A percentile compares a stretch with the other conserved stretches of the same genome.
phyloP scores from a whole-genome alignment of 2,329 filamentous ascomycete species.

The Phialophora macrospora region DNA sequence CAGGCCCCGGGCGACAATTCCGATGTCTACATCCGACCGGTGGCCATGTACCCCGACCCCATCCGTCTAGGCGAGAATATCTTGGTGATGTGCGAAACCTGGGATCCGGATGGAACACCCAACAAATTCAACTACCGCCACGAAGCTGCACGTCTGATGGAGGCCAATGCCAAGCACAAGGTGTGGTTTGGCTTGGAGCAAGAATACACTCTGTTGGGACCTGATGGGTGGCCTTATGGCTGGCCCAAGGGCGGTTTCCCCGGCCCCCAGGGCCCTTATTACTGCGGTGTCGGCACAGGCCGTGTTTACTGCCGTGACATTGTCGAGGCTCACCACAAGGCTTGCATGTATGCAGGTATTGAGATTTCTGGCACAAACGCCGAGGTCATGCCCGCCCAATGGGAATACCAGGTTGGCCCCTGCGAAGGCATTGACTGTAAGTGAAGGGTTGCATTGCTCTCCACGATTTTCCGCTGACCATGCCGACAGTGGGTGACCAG shows the following conservation, averaged over 20 bases:
- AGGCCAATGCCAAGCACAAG: conserved; percentile 77
- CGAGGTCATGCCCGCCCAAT: conserved; percentile 97
- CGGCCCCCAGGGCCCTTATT: conserved; percentile 91
- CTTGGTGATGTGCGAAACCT: conserved; percentile 92
- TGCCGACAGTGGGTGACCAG: conserved; percentile 82
- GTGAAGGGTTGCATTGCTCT: conserved; percentile 39
- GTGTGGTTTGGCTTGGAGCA: conserved; percentile 99
- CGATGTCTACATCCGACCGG: conserved; percentile 92
- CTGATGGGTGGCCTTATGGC: conserved; percentile 86
- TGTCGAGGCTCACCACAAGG: conserved; percentile 92
- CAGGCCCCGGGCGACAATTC: conserved; percentile 96
- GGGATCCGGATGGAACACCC: conserved; percentile 89
- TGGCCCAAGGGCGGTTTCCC: conserved; percentile 89
- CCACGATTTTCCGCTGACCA: conserved; percentile 39
- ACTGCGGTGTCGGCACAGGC: conserved; percentile 96
- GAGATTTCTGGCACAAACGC: conserved; percentile 98
- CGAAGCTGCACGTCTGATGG: conserved; percentile 87
- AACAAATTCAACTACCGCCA: conserved; percentile 99
- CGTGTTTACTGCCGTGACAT: conserved; percentile 98
- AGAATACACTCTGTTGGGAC: conserved; percentile 92
- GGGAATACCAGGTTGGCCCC: conserved; percentile 97
- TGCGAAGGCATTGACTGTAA: conserved; percentile 81
- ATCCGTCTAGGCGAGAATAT: conserved; percentile 91
- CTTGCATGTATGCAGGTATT: conserved; percentile 84
- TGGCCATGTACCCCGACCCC: conserved; percentile 87